Evolutionary conservation across 1,139 yeast genomes (phyloP), one percentile per base, ranked within the genome.

Genomic region (Waltiozyma solani): DNA sequence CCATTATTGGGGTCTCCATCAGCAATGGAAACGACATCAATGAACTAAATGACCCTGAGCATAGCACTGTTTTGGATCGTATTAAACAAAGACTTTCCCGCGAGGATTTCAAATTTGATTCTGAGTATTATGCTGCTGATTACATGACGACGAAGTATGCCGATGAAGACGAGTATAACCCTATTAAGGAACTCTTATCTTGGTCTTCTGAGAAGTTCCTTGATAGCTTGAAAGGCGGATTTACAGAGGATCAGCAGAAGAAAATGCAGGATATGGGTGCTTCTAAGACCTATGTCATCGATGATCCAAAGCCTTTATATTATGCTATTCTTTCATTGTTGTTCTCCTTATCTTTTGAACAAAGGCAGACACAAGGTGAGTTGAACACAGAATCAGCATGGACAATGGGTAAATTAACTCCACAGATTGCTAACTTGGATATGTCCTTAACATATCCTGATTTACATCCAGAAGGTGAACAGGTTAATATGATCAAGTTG

Each of bases 21-120:
- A 62, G 80, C 5, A 80, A 79, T 44, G 96, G 96, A 5, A 89
- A 91, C 52, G 97, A 89, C 55, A 84, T 91, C 42, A 89, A 87
- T 54, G 97, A 89, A 49, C 58, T 89, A 18, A 75, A 76, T 2
- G 82, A 81, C 45, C 95, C 96, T 0, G 97, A 87, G 51, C 66
- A 67, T 32, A 52, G 66, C 1, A 62, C 76, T 7, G 63, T 73
- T 0, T 65, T 66, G 32, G 83, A 77, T 35, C 63, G 95, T 35
- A 67, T 76, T 12, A 63, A 71, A 45, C 87, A 81, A 51, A 62
- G 96, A 43, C 57, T 78, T 13, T 69, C 74, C 34, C 74, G 73
- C 41, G 96, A 89, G 51, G 78, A 80, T 45, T 71, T 75, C 43
- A 80, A 83, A 49, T 91, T 91, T 52, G 96, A 87, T 55, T 78